A percentile compares a stretch with the other conserved stretches of the same genome.
These are phyloP conservation scores for Alternaria consortialis DNA, from an alignment of 2,329 filamentous ascomycete genomes.

Conservation along the genomic window DNA sequence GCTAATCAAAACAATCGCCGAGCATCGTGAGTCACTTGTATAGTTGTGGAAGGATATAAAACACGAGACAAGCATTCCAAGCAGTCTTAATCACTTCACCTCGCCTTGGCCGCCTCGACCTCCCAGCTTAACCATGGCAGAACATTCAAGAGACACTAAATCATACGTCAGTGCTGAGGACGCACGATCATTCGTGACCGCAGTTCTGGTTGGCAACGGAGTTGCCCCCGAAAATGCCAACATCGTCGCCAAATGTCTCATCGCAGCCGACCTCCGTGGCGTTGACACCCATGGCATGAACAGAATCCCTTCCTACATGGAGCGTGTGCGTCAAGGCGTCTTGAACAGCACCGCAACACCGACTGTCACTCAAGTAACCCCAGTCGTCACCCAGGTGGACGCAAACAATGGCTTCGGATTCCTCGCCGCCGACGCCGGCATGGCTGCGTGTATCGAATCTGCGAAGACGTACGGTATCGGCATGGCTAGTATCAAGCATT, in stretches of 20 bases:
- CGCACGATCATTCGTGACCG: constrained; percentile 57
- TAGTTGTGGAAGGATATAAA: not conserved
- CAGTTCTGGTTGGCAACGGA: constrained; percentile 67
- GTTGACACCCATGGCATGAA: constrained; percentile 85
- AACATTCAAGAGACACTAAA: not conserved
- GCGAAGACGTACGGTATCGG: constrained; percentile 75
- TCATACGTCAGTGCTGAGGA: constrained; percentile 22
- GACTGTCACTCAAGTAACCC: constrained; percentile 68
- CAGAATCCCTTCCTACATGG: constrained; percentile 79
- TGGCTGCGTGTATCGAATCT: constrained; percentile 72
- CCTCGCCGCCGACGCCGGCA: constrained; percentile 71
- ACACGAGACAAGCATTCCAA: not conserved
- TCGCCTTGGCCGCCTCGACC: not conserved
- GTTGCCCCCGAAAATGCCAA: constrained; percentile 66
- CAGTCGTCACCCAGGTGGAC: constrained; percentile 71
- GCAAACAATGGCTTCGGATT: constrained; percentile 80
- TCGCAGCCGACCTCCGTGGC: constrained; percentile 78
- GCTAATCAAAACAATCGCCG: not conserved
- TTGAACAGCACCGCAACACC: constrained; percentile 70
- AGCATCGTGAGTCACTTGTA: not conserved
- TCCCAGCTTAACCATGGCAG: not conserved
- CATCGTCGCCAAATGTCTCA: constrained; percentile 71
- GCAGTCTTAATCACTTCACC: not conserved
- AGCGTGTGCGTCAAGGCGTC: constrained; percentile 74
- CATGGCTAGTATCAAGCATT: constrained; percentile 77